These are phyloP conservation scores for Lasiodiplodia gonubiensis DNA, from an alignment of 2,329 filamentous ascomycete genomes.

Conservation along the genomic window DNA sequence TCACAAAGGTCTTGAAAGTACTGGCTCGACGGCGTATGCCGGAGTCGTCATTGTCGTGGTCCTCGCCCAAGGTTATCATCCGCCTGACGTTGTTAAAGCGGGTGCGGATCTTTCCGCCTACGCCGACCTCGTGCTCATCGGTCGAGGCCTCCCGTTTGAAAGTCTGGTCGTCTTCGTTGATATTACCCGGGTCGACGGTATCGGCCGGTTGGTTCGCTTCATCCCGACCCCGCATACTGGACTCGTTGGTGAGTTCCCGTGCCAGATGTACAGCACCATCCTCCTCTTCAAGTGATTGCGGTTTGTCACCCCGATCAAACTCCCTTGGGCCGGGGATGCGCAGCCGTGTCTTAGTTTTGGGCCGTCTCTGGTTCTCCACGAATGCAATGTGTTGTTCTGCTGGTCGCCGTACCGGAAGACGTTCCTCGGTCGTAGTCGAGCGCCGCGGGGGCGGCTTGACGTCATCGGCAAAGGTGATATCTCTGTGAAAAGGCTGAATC, in stretches of 20 bases:
- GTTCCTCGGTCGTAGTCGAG: slow-evolving; percentile 54
- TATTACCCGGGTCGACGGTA: slow-evolving; percentile 33
- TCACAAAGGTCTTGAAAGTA: slow-evolving; percentile 66
- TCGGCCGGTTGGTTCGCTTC: slow-evolving; percentile 28
- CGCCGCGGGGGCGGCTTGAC: slow-evolving; percentile 66
- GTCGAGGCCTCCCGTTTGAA: slow-evolving; percentile 67
- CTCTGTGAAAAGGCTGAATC: slow-evolving; percentile 43
- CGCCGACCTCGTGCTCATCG: slow-evolving; percentile 52
- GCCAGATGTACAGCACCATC: slow-evolving; percentile 41
- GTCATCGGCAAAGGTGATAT: slow-evolving; percentile 73
- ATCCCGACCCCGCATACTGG: slow-evolving; percentile 52
- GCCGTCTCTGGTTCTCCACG: slow-evolving; percentile 79
- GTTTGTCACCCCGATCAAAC: slow-evolving; percentile 80
- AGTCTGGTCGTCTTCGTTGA: slow-evolving; percentile 48
- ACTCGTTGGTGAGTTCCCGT: slow-evolving; percentile 36
- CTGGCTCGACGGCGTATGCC: slow-evolving; percentile 49
- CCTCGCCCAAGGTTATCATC: slow-evolving; percentile 8
- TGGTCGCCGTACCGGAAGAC: slow-evolving; percentile 59
- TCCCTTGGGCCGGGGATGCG: slow-evolving; percentile 92
- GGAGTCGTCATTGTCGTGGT: slow-evolving; percentile 54
- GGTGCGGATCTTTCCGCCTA: slow-evolving; percentile 1
- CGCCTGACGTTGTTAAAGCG: slow-evolving; percentile 13
- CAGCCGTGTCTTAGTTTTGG: slow-evolving; percentile 72
- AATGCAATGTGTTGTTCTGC: slow-evolving; percentile 87
- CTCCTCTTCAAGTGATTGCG: slow-evolving; percentile 62